phyloP scores from a whole-genome alignment of 1,284 basidiomycete species.

The Moesziomyces antarcticus region DNA sequence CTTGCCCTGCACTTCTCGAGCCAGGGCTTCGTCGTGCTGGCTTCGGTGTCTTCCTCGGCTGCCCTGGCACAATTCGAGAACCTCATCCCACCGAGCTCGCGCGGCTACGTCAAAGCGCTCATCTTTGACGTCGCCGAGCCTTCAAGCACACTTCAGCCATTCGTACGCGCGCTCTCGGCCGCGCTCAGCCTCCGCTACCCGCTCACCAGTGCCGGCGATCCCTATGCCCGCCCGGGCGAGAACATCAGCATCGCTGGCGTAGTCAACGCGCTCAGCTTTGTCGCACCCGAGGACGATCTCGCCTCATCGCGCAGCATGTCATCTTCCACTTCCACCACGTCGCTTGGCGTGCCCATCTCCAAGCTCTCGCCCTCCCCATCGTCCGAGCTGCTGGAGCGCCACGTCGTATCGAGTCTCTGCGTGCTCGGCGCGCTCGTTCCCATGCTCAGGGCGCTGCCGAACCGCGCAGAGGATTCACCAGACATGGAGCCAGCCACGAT shows the following conservation, averaged over 20 bases:
- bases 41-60: constrained; percentile 50
- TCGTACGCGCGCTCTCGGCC: constrained; percentile 53
- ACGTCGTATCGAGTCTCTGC: constrained; percentile 55
- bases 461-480: constrained; percentile 22
- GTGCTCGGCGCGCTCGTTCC: constrained; percentile 46
- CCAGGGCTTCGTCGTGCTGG: constrained; percentile 62
- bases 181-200: constrained; percentile 61
- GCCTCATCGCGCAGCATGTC: constrained; percentile 29
- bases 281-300: constrained; percentile 37
- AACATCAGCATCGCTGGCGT: constrained; percentile 57
- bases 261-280: constrained; percentile 60
- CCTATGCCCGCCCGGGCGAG: constrained; percentile 63
- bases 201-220: constrained; percentile 62
- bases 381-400: constrained; percentile 47
- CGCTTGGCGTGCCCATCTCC: constrained; percentile 31
- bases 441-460: constrained; percentile 44
- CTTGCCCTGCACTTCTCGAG: constrained; percentile 53
- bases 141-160: constrained; percentile 43
- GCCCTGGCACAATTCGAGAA: constrained; percentile 55
- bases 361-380: constrained; percentile 33
- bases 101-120: constrained; percentile 63
- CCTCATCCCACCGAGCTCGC: constrained; percentile 53
- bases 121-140: constrained; percentile 45
- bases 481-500: constrained; percentile 35
- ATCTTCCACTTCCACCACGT: constrained; percentile 17